phyloP scores from a whole-genome alignment of 768 basidiomycete species.

The Termitomyces heimii region DNA sequence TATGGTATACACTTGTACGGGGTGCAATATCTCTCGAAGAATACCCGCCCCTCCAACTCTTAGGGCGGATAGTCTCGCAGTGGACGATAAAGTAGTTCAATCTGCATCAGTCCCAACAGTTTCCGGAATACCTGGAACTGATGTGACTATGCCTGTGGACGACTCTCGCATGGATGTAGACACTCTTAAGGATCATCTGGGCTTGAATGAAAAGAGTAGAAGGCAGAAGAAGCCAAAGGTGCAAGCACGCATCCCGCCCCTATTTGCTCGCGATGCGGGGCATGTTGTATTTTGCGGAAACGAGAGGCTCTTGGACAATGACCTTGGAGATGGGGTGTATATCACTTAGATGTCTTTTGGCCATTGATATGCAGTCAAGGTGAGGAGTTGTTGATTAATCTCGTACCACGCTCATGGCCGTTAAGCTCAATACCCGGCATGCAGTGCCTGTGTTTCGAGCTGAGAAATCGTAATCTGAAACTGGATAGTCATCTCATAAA shows the following conservation, averaged over 20 bases:
- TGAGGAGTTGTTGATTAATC: background rate
- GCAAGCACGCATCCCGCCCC: constrained; percentile 42
- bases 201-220: background rate
- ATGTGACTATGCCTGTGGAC: background rate
- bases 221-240: constrained; percentile 12
- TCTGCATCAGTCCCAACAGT: background rate
- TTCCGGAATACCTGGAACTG: background rate
- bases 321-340: constrained; percentile 19
- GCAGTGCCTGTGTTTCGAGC: background rate
- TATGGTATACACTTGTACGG: constrained; percentile 52
- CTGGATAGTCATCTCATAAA: background rate
- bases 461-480: background rate
- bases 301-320: constrained; percentile 29
- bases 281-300: constrained; percentile 68
- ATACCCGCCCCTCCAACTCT: constrained; percentile 61
- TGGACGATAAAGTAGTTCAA: background rate
- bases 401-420: background rate
- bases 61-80: background rate
- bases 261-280: constrained; percentile 58
- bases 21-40: constrained; percentile 51
- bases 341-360: constrained; percentile 14
- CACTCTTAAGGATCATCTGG: background rate
- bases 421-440: background rate
- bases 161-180: background rate
- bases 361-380: background rate